Evolutionary conservation across 306 rosid genomes (phyloP), one percentile per base, ranked within the genome.

Genomic region (Leucaena leucocephala): DNA sequence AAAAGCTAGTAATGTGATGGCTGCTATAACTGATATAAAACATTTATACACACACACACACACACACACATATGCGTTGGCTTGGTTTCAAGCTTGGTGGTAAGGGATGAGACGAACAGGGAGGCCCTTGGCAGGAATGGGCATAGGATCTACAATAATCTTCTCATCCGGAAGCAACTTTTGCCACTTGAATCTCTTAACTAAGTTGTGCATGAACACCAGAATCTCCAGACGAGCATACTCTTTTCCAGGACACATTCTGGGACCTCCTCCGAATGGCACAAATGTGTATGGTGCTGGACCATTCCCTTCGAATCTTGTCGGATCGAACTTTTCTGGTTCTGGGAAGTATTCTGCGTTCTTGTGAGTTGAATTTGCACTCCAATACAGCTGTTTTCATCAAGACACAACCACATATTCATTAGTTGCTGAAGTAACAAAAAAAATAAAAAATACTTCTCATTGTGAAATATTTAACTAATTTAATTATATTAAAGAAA

Each of bases 181-280:
- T 75, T 88, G 68, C 96, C 91, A 92, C 72, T 82, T 90, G 86
- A 81, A 95, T 64, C 96, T 81, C 84, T 68, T 90, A 57, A 95
- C 96, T 39, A 93, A 43, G 68, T 95, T 75, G 83, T 95, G 98
- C 85, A 95, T 92, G 92, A 93, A 95, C 57, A 95, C 93, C 0
- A 95, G 79, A 7, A 95, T 89, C 73, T 93, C 98, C 48, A 95
- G 66, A 9, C 98, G 83, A 4, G 99, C 99, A 39, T 93, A 93
- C 88, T 93, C 99, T 82, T 90, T 92, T 21, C 98, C 97, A 0
- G 99, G 99, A 84, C 99, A 95, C 98, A 91, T 92, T 61, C 98
- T 86, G 2, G 98, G 98, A 13, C 98, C 98, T 44, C 98, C 97
- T 12, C 98, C 98, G 3, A 95, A 92, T 8, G 98, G 98, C 7